Percentiles rank a stretch among this genome's conserved stretches.
Conservation (phyloP, 2,329 filamentous ascomycete genomes). For the Lecanicillium sp. region DNA sequence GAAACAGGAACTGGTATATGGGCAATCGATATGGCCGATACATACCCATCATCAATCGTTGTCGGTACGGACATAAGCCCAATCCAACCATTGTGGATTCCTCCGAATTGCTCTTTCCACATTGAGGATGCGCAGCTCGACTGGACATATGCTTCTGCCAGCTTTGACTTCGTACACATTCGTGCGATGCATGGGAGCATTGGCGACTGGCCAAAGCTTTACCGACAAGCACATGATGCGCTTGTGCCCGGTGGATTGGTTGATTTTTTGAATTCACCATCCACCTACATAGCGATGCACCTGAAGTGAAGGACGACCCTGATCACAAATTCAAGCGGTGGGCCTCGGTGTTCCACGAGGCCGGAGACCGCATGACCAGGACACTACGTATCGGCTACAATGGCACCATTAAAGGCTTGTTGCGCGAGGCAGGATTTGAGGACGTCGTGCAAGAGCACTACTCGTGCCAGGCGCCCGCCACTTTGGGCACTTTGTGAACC, state of each 20-base stretch:
- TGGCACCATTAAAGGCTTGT: slow-evolving; percentile 13
- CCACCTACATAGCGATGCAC: slow-evolving; percentile 12
- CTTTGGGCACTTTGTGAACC: no score
- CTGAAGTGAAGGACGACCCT: slow-evolving; percentile 13
- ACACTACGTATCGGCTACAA: slow-evolving; percentile 14
- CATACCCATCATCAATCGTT: slow-evolving; percentile 28
- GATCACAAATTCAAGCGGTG: slow-evolving; percentile 20
- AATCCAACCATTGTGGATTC: slow-evolving; percentile 30
- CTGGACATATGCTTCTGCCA: slow-evolving; percentile 17
- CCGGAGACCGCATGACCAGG: slow-evolving; percentile 15
- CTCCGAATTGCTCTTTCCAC: slow-evolving; percentile 30
- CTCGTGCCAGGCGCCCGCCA: background rate
- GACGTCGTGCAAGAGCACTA: slow-evolving; percentile 12
- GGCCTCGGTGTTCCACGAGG: slow-evolving; percentile 16
- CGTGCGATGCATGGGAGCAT: slow-evolving; percentile 27
- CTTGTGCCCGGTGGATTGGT: slow-evolving; percentile 46
- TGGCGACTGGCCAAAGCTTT: slow-evolving; percentile 14
- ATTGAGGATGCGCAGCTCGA: slow-evolving; percentile 26
- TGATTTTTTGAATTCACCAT: slow-evolving; percentile 19
- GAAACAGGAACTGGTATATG: slow-evolving; percentile 25
- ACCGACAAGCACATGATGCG: slow-evolving; percentile 30
- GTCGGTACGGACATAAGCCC: slow-evolving; percentile 31
- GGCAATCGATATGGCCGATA: slow-evolving; percentile 34
- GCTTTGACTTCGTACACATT: slow-evolving; percentile 21
- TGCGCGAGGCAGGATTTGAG: slow-evolving; percentile 18